Evolutionary conservation across 1,139 yeast species (phyloP).

Genomic region (Debaryomyces singareniensis): DNA sequence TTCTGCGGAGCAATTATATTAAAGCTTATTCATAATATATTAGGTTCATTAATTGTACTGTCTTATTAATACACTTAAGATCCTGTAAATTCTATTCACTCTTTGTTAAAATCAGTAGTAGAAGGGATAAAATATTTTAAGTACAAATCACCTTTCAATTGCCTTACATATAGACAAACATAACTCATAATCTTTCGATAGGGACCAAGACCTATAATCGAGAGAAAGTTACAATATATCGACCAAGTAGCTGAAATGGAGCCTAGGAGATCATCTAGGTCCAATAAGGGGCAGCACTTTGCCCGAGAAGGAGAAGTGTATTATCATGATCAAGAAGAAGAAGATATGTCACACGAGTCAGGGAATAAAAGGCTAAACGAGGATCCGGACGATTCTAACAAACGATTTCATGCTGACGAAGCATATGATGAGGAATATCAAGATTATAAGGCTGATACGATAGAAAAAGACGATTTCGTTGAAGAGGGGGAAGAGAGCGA

Average conservation of each 20-base stretch:
- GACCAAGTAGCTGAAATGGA: background rate
- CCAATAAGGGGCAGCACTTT: conserved; percentile 37
- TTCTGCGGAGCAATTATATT: too few species aligned
- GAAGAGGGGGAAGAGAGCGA: conserved; percentile 15
- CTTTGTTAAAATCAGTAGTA: too few species aligned
- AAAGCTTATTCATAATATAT: too few species aligned
- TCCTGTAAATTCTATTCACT: too few species aligned
- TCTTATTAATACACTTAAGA: too few species aligned
- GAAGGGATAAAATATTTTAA: too few species aligned
- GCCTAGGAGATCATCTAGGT: conserved; percentile 31
- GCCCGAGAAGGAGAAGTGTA: conserved; percentile 21
- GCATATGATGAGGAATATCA: conserved; percentile 8
- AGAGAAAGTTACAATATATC: background rate
- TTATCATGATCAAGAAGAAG: conserved; percentile 9
- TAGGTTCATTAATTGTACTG: too few species aligned
- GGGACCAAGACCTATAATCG: too few species aligned
- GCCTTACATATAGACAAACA: too few species aligned
- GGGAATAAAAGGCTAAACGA: conserved; percentile 4
- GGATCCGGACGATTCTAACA: too few species aligned
- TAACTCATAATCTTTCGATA: too few species aligned
- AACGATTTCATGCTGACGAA: background rate
- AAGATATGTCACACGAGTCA: conserved; percentile 3
- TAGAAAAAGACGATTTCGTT: conserved; percentile 1
- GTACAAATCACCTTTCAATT: too few species aligned
- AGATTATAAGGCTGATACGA: conserved; percentile 5